phyloP scores from a whole-genome alignment of 352 stramenopile genomes.

The Phytophthora cryptogea region DNA sequence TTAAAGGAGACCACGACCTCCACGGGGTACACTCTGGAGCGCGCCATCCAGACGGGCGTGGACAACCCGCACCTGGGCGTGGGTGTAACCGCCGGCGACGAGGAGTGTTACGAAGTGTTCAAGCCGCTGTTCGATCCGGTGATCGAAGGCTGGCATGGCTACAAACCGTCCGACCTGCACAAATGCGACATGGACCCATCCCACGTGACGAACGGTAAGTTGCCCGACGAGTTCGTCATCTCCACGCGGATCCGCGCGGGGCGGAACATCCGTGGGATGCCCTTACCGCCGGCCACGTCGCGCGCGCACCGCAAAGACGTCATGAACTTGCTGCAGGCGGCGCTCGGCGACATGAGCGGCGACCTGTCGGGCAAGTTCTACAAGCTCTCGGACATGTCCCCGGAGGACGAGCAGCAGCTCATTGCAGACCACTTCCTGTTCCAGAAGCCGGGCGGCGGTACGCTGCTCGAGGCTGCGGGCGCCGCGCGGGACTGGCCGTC shows the following conservation, averaged over 20 bases:
- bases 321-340: conserved; percentile 81
- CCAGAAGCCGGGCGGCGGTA: conserved; percentile 91
- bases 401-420: conserved; percentile 78
- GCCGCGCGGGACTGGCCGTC: conserved; percentile 92
- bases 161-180: conserved; percentile 61
- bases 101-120: conserved; percentile 77
- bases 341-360: conserved; percentile 71
- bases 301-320: conserved; percentile 85
- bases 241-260: conserved; percentile 84
- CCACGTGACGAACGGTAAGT: conserved; percentile 65
- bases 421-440: conserved; percentile 93
- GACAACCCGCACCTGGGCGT: conserved; percentile 80
- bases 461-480: conserved; percentile 80
- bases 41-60: conserved; percentile 75
- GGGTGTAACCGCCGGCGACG: conserved; percentile 60
- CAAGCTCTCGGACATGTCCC: conserved; percentile 73
- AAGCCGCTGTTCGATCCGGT: conserved; percentile 78
- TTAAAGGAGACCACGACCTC: conserved; percentile 68
- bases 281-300: conserved; percentile 80
- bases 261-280: conserved; percentile 82
- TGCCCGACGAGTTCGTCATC: conserved; percentile 76
- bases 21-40: conserved; percentile 75
- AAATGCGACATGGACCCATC: conserved; percentile 74
- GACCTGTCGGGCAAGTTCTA: conserved; percentile 84
- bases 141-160: conserved; percentile 73